Base-by-base conservation (phyloP, 75 land plant genomes). In the Azolla pinnata region DNA sequence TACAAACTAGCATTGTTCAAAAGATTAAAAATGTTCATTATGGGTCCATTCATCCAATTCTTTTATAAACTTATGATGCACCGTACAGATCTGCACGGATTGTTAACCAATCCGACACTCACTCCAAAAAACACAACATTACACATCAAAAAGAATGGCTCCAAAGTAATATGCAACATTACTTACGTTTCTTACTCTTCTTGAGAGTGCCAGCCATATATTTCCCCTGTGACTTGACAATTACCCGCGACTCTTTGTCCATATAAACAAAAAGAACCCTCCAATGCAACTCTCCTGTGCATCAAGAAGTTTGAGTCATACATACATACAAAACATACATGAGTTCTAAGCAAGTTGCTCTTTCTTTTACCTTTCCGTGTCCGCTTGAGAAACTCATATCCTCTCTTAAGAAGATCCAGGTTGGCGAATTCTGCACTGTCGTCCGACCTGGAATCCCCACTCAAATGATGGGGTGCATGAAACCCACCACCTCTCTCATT, bases 201-300 rank as follows among this genome's bases (percentile, higher is more conserved):
- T 78, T 89, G 60, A 83, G 38, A 56, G 96, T 81, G 42, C 96
- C 96, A 33, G 80, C 87, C 59, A 86, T 78, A 72, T 80, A 79
- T 51, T 75, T 86, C 57, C 96, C 83, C 76, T 83, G 84, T 71
- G 81, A 76, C 80, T 86, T 89, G 27, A 86, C 68, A 53, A 71
- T 27, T 23, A 90, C 87, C 84, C 81, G 88, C n/a, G 82, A 80
- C 65, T 61, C 46, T 54, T 72, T 60, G 66, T 87, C 74, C 14
- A 84, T 72, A 54, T 91, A 91, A 9, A 87, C 93, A 42, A 74
- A 84, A 16, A 91, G 83, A n/a, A 77, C 26, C 62, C 85, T 91
- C 97, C 88, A 91, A 38, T 91, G 92, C 62, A 91, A 75, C 33
- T 78, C 92, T 33, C 87, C 88, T 83, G 74, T n/a, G n/a, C n/a